These are phyloP conservation scores for Metarhizium rileyi DNA, from an alignment of 2,329 filamentous ascomycete genomes.

Conservation along the genomic window DNA sequence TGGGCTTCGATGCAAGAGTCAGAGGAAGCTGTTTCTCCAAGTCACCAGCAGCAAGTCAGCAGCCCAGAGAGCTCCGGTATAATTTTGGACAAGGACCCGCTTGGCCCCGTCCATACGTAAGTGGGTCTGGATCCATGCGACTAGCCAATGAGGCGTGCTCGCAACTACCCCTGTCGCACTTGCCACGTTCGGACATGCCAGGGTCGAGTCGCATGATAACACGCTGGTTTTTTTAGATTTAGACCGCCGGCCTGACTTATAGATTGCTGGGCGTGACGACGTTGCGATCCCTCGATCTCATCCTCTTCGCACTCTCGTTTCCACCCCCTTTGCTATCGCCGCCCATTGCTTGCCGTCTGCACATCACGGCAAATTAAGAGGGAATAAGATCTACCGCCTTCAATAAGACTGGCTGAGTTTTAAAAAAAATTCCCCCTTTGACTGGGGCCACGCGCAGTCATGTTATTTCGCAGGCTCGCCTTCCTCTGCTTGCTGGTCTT, in stretches of 20 bases:
- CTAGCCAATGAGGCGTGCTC: background rate
- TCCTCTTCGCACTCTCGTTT: constrained; percentile 1
- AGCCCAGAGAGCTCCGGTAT: background rate
- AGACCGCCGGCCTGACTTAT: background rate
- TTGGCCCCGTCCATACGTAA: background rate
- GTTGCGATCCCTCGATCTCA: background rate
- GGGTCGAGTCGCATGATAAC: constrained; percentile 19
- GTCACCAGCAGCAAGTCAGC: no score
- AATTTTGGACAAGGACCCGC: background rate
- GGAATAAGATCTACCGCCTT: background rate
- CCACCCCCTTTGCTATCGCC: background rate
- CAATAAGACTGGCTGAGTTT: background rate
- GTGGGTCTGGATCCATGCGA: background rate
- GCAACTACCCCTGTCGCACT: background rate
- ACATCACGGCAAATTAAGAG: constrained; percentile 1
- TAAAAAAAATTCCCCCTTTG: constrained; percentile 4
- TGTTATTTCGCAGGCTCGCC: constrained; percentile 42
- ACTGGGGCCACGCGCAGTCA: constrained; percentile 21
- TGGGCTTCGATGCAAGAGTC: background rate
- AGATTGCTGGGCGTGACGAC: background rate
- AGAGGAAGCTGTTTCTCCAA: no score
- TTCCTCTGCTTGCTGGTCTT: constrained; percentile 43
- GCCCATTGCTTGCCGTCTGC: constrained; percentile 6
- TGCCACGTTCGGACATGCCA: background rate
- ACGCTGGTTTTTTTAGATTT: constrained; percentile 20